A percentile compares a stretch with the other conserved stretches of the same genome.
Evolutionary conservation across 768 basidiomycete genomes (phyloP).

Genomic region (Cystofilobasidium bisporidii): DNA sequence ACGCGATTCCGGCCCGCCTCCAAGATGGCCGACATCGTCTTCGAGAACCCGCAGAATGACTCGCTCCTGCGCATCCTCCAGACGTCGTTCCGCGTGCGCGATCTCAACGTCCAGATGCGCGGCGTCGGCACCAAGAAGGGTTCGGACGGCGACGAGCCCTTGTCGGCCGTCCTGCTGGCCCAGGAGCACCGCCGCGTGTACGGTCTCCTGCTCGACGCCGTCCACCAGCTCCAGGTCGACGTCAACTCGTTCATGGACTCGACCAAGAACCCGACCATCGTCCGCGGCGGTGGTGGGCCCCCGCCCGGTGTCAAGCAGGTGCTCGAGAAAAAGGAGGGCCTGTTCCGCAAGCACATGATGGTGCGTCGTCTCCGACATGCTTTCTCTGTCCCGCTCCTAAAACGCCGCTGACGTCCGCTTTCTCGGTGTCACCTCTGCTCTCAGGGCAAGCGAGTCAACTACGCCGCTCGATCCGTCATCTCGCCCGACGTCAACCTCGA

Average conservation of each 20-base stretch:
- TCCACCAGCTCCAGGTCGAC: conserved; percentile 84
- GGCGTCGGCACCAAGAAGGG: conserved; percentile 43
- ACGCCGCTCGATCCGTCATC: conserved; percentile 98
- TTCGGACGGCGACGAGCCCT: conserved; percentile 33
- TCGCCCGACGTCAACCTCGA: conserved; percentile 99
- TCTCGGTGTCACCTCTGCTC: not conserved
- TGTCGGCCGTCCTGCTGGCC: conserved; percentile 43
- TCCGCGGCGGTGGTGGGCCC: conserved; percentile 77
- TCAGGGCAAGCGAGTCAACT: conserved; percentile 98
- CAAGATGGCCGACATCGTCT: conserved; percentile 79
- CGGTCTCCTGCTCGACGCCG: conserved; percentile 59
- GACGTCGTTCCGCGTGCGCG: conserved; percentile 59
- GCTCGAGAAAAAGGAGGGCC: conserved; percentile 95
- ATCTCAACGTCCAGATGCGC: conserved; percentile 57
- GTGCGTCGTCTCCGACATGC: conserved; percentile 44
- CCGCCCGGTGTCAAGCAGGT: conserved; percentile 92
- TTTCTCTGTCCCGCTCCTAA: not conserved
- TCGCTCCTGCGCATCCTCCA: conserved; percentile 68
- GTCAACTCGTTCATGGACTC: conserved; percentile 97
- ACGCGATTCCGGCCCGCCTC: conserved; percentile 92
- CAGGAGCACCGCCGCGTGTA: conserved; percentile 52
- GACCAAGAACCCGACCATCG: conserved; percentile 79
- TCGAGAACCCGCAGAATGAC: conserved; percentile 94
- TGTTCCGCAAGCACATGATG: conserved; percentile 99
- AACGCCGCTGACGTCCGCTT: not conserved